Conservation (phyloP, 129 eudicot genomes). For the Tagetes patula region DNA sequence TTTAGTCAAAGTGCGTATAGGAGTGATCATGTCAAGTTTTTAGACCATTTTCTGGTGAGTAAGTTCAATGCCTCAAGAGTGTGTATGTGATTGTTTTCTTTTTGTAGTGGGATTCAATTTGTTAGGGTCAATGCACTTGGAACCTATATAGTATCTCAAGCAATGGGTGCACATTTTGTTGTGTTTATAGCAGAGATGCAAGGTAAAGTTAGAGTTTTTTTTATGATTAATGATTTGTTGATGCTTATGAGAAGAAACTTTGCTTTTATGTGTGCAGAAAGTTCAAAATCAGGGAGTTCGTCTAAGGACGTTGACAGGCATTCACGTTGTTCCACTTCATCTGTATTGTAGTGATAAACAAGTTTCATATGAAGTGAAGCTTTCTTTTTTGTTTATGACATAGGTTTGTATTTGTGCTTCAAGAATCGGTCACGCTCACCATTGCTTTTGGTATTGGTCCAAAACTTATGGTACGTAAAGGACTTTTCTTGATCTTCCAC, state of each 20-base stretch:
- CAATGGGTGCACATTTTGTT: constrained; percentile 73
- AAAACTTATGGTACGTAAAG: constrained; percentile 49
- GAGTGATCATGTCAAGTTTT: constrained; percentile 75
- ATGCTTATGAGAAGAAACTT: background rate
- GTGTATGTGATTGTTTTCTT: background rate
- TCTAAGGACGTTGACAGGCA: constrained; percentile 80
- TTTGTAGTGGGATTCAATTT: constrained; percentile 10
- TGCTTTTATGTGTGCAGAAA: constrained; percentile 51
- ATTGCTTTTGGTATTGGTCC: constrained; percentile 46
- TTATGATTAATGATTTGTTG: background rate
- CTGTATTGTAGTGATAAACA: background rate
- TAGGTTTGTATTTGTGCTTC: constrained; percentile 86
- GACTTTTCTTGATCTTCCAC: constrained; percentile 14
- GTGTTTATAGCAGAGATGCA: constrained; percentile 96
- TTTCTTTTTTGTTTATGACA: constrained; percentile 22
- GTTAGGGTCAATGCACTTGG: constrained; percentile 77
- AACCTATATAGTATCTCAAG: constrained; percentile 84
- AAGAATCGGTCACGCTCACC: constrained; percentile 58
- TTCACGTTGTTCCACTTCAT: background rate
- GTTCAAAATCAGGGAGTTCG: constrained; percentile 71
- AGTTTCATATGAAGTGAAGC: background rate
- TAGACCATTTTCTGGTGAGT: background rate
- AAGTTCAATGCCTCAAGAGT: constrained; percentile 54
- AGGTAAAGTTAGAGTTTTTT: constrained; percentile 40
- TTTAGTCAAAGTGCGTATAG: constrained; percentile 84